These are phyloP conservation scores for Leccinum variicolor DNA, from an alignment of 768 basidiomycete genomes.

Conservation along the genomic window DNA sequence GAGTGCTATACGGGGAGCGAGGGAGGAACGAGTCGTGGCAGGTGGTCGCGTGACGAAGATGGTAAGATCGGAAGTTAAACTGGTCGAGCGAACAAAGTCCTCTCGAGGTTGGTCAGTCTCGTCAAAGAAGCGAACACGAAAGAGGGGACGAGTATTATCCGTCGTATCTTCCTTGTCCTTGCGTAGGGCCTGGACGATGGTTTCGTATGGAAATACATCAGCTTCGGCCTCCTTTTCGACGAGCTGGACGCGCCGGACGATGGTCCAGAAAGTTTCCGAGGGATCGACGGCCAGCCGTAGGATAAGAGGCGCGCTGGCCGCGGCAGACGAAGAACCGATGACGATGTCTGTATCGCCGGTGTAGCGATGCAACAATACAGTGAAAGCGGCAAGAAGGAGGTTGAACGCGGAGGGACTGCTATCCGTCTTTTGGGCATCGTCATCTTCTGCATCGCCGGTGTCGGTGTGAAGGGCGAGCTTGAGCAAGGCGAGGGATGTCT, in stretches of 20 bases:
- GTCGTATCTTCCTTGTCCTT: slow-evolving; percentile 60
- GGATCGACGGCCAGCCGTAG: slow-evolving; percentile 82
- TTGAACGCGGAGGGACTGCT: slow-evolving; percentile 82
- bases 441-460: slow-evolving; percentile 45
- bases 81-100: slow-evolving; percentile 74
- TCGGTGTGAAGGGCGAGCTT: slow-evolving; percentile 78
- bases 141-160: slow-evolving; percentile 58
- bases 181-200: slow-evolving; percentile 63
- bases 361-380: slow-evolving; percentile 87
- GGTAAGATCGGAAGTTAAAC: slow-evolving; percentile 88
- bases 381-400: slow-evolving; percentile 88
- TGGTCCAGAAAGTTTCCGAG: slow-evolving; percentile 82
- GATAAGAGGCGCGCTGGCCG: slow-evolving; percentile 73
- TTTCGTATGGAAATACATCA: slow-evolving; percentile 80
- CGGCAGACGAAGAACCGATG: slow-evolving; percentile 82
- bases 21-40: slow-evolving; percentile 60
- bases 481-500: slow-evolving; percentile 73
- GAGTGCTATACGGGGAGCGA: slow-evolving; percentile 74
- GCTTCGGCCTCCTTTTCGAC: slow-evolving; percentile 79
- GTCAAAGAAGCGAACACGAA: slow-evolving; percentile 96
- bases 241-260: slow-evolving; percentile 82
- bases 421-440: slow-evolving; percentile 37
- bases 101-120: slow-evolving; percentile 75
- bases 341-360: slow-evolving; percentile 94
- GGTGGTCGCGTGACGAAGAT: slow-evolving; percentile 80